Conservation (phyloP, 2,329 filamentous ascomycete genomes). For the Exserohilum turcica region DNA sequence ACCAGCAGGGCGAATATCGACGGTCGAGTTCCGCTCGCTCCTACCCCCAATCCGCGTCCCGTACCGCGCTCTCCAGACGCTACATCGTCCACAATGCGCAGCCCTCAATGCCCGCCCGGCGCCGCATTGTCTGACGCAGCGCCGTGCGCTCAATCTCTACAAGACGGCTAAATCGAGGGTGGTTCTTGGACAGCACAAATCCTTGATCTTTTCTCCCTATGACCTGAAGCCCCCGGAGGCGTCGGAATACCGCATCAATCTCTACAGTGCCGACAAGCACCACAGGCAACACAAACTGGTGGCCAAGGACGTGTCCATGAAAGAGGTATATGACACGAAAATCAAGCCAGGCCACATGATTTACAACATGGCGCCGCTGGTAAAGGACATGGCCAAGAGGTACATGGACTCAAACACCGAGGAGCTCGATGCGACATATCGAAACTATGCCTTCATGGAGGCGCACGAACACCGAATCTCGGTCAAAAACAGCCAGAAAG, state of each 20-base stretch:
- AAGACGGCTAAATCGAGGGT: slow-evolving; percentile 33
- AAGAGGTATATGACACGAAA: slow-evolving; percentile 26
- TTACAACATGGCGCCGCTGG: slow-evolving; percentile 10
- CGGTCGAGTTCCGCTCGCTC: slow-evolving; percentile 27
- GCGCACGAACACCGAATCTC: slow-evolving; percentile 4
- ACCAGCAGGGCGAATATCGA: slow-evolving; percentile 13
- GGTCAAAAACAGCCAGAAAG: not conserved
- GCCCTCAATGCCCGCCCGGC: not conserved
- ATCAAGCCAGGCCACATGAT: slow-evolving; percentile 30
- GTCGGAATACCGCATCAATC: slow-evolving; percentile 27
- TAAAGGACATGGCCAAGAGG: slow-evolving; percentile 6
- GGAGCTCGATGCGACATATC: not conserved
- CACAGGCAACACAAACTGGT: slow-evolving; percentile 1
- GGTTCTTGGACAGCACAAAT: slow-evolving; percentile 33
- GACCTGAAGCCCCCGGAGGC: slow-evolving; percentile 3
- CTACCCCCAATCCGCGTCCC: slow-evolving; percentile 23
- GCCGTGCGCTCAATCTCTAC: slow-evolving; percentile 35
- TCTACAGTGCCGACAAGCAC: slow-evolving; percentile 13
- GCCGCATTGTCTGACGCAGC: slow-evolving; percentile 25
- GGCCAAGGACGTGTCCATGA: slow-evolving; percentile 21
- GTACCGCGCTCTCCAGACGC: slow-evolving; percentile 15
- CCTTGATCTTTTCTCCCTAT: slow-evolving; percentile 26
- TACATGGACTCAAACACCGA: slow-evolving; percentile 6
- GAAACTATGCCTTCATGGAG: slow-evolving; percentile 19
- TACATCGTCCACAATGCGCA: slow-evolving; percentile 22